Evolutionary conservation across 345 rosid genomes (phyloP), one percentile per base, ranked within the genome.

Genomic region (Citrus unshiu): DNA sequence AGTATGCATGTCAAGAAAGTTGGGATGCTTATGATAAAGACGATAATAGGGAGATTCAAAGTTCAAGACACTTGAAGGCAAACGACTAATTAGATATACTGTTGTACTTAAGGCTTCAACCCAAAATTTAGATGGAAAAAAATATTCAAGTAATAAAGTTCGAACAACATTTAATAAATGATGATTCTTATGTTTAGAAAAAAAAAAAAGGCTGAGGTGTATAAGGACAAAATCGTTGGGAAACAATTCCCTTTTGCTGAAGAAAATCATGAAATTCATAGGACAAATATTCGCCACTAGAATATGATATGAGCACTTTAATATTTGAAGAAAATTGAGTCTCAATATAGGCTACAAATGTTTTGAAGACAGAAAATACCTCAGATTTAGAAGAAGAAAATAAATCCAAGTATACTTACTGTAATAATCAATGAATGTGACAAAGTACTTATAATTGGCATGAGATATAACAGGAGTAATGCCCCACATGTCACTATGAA

Each of bases 131-230:
- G 65, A 6, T 1, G 74, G 56, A 49, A 49, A 19, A 49, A 49
- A 49, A 49, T 5, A 49, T 4, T 49, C 56, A 49, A 49, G 4
- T 67, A 24, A 65, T 51, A 81, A 22, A 5, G 68, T 72, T 3
- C 58, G 66, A 78, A 61, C 32, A 14, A 72, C 24, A 9, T 81
- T 66, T 8, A 81, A 43, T 5, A 77, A n/a, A 22, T 81, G 81
- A 7, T 65, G 22, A 21, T 72, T 63, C 40, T 80, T 80, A 0
- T 59, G 12, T 21, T 81, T 29, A 2, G 4, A 3, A 30, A 3
- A n/a, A n/a, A n/a, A 25, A n/a, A n/a, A n/a, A n/a, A n/a, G n/a
- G 46, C 18, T 81, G 49, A n/a, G 77, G 77, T 5, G 75, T 77
- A 16, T 51, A 63, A n/a, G 68, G 51, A 54, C 60, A 81, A 4